Evolutionary conservation across 2,329 filamentous ascomycete species (phyloP).

Genomic region (Colletotrichum viniferum): DNA sequence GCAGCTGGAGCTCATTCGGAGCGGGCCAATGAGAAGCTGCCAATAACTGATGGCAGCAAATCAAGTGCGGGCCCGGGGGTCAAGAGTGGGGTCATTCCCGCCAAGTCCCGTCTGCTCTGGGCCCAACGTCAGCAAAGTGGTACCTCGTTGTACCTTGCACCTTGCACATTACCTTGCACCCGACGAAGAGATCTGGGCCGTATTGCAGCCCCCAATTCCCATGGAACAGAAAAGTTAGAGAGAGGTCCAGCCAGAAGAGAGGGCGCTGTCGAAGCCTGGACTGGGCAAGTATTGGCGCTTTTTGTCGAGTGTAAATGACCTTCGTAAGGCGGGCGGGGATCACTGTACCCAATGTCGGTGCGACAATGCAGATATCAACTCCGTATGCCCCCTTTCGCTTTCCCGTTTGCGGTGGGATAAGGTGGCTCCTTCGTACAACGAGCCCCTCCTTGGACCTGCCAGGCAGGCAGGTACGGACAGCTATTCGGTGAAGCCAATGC

Average conservation of each 20-base stretch:
- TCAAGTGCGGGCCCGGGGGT: not conserved
- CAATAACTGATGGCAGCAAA: not conserved
- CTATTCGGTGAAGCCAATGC: not conserved
- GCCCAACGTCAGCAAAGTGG: slow-evolving; percentile 7
- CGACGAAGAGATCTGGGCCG: not conserved
- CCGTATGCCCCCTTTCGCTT: not conserved
- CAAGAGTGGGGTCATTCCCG: not conserved
- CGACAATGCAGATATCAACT: not conserved
- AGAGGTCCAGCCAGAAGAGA: not conserved
- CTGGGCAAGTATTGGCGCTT: not conserved
- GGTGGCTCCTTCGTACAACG: not conserved
- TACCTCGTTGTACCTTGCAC: not conserved
- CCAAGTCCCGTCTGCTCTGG: slow-evolving; percentile 7
- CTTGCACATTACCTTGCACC: not conserved
- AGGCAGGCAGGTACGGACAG: not conserved
- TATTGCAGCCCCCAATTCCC: not conserved
- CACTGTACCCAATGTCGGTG: not conserved
- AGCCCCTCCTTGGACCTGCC: not conserved
- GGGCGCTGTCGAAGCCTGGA: no score
- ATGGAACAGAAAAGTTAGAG: not conserved
- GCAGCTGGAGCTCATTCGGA: not conserved
- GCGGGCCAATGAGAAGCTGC: not conserved
- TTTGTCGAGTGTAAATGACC: not conserved
- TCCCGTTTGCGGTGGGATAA: slow-evolving; percentile 1
- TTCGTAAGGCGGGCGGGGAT: not conserved